Conservation (phyloP, 257 asterid species). For the Ocimum tenuiflorum region DNA sequence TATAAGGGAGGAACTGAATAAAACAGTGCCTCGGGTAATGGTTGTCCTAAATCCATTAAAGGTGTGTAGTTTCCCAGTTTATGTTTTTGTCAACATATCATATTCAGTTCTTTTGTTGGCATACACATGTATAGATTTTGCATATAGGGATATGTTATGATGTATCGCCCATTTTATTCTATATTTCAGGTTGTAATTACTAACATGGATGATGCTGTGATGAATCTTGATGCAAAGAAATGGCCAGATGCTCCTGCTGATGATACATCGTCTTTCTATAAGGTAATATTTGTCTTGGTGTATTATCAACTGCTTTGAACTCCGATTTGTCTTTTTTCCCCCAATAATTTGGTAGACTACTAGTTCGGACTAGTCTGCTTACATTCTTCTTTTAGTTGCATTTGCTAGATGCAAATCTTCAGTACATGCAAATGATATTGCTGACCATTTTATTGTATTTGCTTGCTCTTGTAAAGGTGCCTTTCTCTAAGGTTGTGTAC, state of each 20-base stretch:
- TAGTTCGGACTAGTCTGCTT: background rate
- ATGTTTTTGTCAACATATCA: background rate
- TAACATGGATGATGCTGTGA: conserved; percentile 55
- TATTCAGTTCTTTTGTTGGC: background rate
- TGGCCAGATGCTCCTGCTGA: conserved; percentile 90
- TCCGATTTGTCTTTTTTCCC: background rate
- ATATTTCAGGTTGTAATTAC: conserved; percentile 66
- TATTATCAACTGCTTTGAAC: background rate
- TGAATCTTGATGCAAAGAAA: conserved; percentile 80
- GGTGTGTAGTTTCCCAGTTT: conserved; percentile 32
- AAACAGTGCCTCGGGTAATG: conserved; percentile 71
- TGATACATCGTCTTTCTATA: conserved; percentile 55
- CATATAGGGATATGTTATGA: background rate
- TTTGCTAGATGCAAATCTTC: background rate
- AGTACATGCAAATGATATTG: background rate
- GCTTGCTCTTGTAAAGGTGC: conserved; percentile 43
- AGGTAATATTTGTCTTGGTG: conserved; percentile 33
- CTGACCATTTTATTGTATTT: conserved; percentile 8
- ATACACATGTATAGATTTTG: background rate
- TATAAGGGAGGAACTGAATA: conserved; percentile 85
- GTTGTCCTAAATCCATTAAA: conserved; percentile 82
- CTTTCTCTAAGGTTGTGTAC: conserved; percentile 78
- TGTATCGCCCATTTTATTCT: background rate
- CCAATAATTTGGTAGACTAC: background rate
- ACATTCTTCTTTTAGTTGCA: background rate